Percentiles rank a stretch among this genome's conserved stretches.
Conservation (phyloP, 768 basidiomycete species). For the Boletus coccyginus region DNA sequence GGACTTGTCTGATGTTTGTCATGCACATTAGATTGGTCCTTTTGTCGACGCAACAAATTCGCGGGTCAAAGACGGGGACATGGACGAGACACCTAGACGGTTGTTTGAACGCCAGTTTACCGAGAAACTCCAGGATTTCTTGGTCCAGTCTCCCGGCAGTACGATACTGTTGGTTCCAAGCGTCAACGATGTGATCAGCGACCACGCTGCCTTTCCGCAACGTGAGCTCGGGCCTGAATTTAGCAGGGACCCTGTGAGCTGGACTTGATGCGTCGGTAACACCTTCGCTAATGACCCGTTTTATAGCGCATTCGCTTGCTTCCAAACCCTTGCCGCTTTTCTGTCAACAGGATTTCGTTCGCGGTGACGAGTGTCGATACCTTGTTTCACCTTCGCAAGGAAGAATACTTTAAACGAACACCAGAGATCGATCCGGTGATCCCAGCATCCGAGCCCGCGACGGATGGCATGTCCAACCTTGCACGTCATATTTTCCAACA, state of each 20-base stretch:
- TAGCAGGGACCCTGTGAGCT: constrained; percentile 50
- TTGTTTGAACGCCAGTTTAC: constrained; percentile 70
- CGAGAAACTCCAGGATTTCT: constrained; percentile 51
- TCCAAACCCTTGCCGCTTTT: constrained; percentile 85
- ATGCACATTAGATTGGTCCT: constrained; percentile 70
- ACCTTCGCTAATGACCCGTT: not conserved
- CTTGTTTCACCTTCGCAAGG: constrained; percentile 84
- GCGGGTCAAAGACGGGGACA: constrained; percentile 69
- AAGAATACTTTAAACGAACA: constrained; percentile 71
- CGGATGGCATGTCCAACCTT: constrained; percentile 77
- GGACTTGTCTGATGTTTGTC: not conserved
- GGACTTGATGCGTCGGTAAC: not conserved
- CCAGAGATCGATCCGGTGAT: constrained; percentile 55
- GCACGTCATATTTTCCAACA: constrained; percentile 85
- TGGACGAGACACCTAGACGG: constrained; percentile 57
- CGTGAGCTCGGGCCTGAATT: constrained; percentile 49
- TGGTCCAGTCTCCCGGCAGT: constrained; percentile 63
- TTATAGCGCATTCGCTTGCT: constrained; percentile 70
- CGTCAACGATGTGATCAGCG: constrained; percentile 73
- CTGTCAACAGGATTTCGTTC: constrained; percentile 81
- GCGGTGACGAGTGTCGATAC: constrained; percentile 82
- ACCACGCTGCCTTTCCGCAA: constrained; percentile 87
- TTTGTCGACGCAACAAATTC: constrained; percentile 83
- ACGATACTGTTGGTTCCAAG: constrained; percentile 80
- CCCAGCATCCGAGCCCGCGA: constrained; percentile 42